These are phyloP conservation scores for Diaporthe destruens DNA, from an alignment of 2,329 filamentous ascomycete species.

Conservation along the genomic window DNA sequence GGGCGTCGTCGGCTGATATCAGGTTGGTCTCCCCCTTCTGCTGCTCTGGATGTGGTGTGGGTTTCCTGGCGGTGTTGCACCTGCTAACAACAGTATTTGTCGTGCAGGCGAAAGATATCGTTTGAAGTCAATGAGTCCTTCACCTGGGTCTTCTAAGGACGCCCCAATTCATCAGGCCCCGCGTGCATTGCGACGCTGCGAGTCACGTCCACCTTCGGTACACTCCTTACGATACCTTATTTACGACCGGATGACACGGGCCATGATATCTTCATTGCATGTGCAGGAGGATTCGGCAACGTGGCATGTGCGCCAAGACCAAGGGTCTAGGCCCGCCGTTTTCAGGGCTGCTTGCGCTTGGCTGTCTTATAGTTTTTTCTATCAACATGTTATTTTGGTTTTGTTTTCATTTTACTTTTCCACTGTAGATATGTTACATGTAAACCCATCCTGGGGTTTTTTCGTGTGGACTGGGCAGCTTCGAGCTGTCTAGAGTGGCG, in stretches of 20 bases:
- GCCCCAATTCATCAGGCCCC: background rate
- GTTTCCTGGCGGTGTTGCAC: conserved; percentile 10
- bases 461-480: background rate
- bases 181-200: conserved; percentile 9
- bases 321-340: conserved; percentile 1
- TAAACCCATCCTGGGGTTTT: background rate
- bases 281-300: background rate
- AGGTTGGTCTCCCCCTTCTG: conserved; percentile 58
- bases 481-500: background rate
- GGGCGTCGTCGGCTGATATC: conserved; percentile 73
- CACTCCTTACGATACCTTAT: conserved; percentile 5
- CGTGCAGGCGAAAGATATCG: conserved; percentile 44
- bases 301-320: background rate
- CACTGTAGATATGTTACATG: background rate
- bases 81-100: conserved; percentile 42
- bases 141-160: conserved; percentile 68
- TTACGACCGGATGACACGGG: background rate
- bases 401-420: background rate
- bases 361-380: background rate
- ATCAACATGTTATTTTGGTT: background rate
- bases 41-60: background rate
- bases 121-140: conserved; percentile 75
- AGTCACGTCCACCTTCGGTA: conserved; percentile 8
- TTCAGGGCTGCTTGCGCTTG: background rate
- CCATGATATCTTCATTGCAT: background rate